phyloP scores from a whole-genome alignment of 108 stramenopile genomes.

The Skeletonema grethae region DNA sequence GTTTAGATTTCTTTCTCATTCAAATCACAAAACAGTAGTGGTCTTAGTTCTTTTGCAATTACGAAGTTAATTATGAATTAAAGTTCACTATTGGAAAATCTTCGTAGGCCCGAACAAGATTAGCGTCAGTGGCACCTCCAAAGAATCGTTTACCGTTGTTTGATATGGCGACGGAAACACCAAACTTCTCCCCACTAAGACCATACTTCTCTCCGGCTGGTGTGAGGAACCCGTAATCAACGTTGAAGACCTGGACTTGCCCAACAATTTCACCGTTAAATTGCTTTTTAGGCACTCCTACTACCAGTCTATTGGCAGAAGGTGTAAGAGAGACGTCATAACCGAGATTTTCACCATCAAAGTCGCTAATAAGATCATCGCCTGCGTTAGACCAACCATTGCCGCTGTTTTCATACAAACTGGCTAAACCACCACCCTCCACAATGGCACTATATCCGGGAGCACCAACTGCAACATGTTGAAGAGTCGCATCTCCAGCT shows the following conservation, averaged over 20 bases:
- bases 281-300: constrained; percentile 40
- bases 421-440: constrained; percentile 39
- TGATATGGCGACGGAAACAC: constrained; percentile 40
- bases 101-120: constrained; percentile 32
- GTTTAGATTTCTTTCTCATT: too few species aligned
- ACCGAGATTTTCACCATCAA: constrained; percentile 39
- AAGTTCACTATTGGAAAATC: constrained; percentile 9
- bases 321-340: constrained; percentile 40
- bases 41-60: not conserved
- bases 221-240: not conserved
- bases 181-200: constrained; percentile 36
- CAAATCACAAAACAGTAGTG: too few species aligned
- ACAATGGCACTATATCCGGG: constrained; percentile 34
- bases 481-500: constrained; percentile 20
- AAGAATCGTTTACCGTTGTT: constrained; percentile 30
- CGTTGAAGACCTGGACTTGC: constrained; percentile 28
- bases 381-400: constrained; percentile 33
- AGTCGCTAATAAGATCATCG: constrained; percentile 31
- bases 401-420: constrained; percentile 31
- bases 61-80: constrained; percentile 4
- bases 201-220: constrained; percentile 30
- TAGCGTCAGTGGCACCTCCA: constrained; percentile 29
- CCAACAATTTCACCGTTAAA: constrained; percentile 26
- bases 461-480: constrained; percentile 47
- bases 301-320: constrained; percentile 23